phyloP scores from a whole-genome alignment of 139 green algal species.

The Chlorella sp. region DNA sequence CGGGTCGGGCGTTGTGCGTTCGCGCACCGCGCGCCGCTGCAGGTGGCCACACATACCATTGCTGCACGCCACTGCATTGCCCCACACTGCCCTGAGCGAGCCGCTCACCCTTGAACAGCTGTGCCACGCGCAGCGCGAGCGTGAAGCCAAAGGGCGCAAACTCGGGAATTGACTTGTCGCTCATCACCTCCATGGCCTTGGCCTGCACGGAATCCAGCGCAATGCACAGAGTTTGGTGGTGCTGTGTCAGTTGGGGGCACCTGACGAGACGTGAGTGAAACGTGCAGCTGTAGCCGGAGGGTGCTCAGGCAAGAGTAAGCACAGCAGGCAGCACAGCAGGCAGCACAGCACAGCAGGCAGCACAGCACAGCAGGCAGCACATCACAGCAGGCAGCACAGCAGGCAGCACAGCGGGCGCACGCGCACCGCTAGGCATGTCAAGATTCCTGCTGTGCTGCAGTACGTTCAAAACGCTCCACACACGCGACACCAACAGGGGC shows the following conservation, averaged over 20 bases:
- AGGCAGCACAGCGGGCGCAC: too few species aligned
- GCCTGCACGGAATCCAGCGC: neutral
- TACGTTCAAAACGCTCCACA: neutral
- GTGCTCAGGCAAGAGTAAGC: too few species aligned
- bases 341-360: neutral
- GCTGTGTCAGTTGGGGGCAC: too few species aligned
- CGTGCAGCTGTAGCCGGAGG: too few species aligned
- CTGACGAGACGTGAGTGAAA: too few species aligned
- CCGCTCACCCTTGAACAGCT: slow-evolving; percentile 13
- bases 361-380: neutral
- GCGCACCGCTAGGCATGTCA: too few species aligned
- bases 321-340: too few species aligned
- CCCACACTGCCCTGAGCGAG: too few species aligned
- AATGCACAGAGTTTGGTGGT: neutral
- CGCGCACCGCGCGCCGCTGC: neutral
- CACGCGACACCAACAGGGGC: neutral
- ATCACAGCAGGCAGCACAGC: too few species aligned
- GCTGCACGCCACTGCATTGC: neutral
- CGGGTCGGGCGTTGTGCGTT: neutral
- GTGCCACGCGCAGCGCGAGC: slow-evolving; percentile 48
- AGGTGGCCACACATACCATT: neutral
- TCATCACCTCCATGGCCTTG: neutral
- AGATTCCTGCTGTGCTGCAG: too few species aligned
- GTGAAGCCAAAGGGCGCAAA: slow-evolving; percentile 68
- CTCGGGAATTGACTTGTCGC: slow-evolving; percentile 54